A percentile compares a stretch with the other conserved stretches of the same genome.
phyloP scores from a whole-genome alignment of 2,329 filamentous ascomycete genomes.

The Parasarocladium wereldwijsianum region DNA sequence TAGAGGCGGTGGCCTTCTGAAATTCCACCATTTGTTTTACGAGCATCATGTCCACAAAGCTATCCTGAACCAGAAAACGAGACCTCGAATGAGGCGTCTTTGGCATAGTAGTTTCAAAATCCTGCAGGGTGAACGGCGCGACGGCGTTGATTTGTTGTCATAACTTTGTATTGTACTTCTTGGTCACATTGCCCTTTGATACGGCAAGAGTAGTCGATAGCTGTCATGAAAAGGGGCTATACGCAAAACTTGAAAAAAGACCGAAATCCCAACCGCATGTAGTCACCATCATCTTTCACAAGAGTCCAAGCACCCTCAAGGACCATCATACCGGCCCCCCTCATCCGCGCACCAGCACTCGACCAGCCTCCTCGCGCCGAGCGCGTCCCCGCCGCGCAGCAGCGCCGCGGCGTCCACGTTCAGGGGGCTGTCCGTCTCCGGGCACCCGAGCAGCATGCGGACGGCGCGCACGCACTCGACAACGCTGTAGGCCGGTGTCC shows the following conservation, averaged over 20 bases:
- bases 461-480: constrained; percentile 59
- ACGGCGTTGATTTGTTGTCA: too few relatives aligned
- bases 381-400: constrained; percentile 48
- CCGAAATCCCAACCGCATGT: not conserved
- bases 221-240: too few relatives aligned
- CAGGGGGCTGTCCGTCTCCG: constrained; percentile 60
- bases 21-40: too few relatives aligned
- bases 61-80: too few relatives aligned
- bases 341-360: constrained; percentile 47
- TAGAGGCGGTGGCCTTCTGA: constrained; percentile 33
- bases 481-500: constrained; percentile 78
- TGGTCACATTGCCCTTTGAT: too few relatives aligned
- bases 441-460: constrained; percentile 47
- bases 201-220: too few relatives aligned
- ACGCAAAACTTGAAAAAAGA: too few relatives aligned
- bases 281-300: not conserved
- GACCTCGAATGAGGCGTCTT: too few relatives aligned
- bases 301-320: constrained; percentile 10
- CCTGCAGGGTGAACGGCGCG: too few relatives aligned
- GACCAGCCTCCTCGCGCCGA: constrained; percentile 56
- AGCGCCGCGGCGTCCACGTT: constrained; percentile 68
- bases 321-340: constrained; percentile 20
- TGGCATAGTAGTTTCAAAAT: too few relatives aligned
- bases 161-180: too few relatives aligned
- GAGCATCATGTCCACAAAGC: too few relatives aligned